Evolutionary conservation across 2,329 filamentous ascomycete genomes (phyloP).

Genomic region (Talaromyces funiculosus): DNA sequence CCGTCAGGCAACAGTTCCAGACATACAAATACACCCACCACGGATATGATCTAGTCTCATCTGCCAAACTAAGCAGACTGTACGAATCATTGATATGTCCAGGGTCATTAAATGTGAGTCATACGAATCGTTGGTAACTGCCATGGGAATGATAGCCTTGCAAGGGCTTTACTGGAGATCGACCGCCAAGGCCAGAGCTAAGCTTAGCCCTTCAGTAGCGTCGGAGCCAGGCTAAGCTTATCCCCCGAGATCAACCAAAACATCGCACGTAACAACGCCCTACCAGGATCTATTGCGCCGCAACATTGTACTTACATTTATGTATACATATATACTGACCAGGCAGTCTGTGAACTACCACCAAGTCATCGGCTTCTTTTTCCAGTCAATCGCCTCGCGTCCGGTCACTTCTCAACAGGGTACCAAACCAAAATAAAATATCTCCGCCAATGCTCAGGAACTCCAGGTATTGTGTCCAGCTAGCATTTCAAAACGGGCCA

Average conservation of each 20-base stretch:
- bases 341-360: not conserved
- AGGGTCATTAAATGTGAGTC: not conserved
- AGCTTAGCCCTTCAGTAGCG: not conserved
- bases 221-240: not conserved
- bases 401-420: not conserved
- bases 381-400: not conserved
- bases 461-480: not conserved
- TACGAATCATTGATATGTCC: not conserved
- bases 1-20: conserved; percentile 1
- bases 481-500: not conserved
- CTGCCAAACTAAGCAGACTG: not conserved
- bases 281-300: too few species aligned
- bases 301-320: not conserved
- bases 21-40: not conserved
- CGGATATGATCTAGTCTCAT: not conserved
- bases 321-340: not conserved
- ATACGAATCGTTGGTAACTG: not conserved
- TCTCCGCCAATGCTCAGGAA: not conserved
- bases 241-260: not conserved
- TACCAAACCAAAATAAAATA: not conserved
- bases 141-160: not conserved
- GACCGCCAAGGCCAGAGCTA: not conserved
- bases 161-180: not conserved
- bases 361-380: not conserved
- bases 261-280: too few species aligned